phyloP scores from a whole-genome alignment of 169 alveolate species.

The Cryptosporidium canis region DNA sequence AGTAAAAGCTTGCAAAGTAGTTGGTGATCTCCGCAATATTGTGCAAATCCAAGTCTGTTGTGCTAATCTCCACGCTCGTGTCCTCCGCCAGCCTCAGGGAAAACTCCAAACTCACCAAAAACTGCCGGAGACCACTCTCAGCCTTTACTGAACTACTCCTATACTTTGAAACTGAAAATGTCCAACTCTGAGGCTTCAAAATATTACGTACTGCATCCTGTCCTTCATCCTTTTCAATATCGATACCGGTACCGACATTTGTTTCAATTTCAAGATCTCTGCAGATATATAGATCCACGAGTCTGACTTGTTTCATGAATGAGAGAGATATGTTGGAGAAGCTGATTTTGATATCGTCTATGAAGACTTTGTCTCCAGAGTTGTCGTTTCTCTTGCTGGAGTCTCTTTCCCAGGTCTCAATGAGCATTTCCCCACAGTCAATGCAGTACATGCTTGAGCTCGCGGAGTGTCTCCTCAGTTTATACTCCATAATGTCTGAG shows the following conservation, averaged over 20 bases:
- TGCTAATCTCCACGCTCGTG: conserved; percentile 17
- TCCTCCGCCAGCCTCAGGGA: conserved; percentile 1
- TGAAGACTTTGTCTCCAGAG: not conserved
- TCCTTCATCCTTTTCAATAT: not conserved
- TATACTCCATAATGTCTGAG: conserved; percentile 5
- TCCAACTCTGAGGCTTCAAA: conserved; percentile 34
- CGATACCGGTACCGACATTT: not conserved
- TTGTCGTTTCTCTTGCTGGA: not conserved
- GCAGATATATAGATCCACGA: not conserved
- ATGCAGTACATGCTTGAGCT: not conserved
- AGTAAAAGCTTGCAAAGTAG: conserved; percentile 14
- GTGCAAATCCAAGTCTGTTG: conserved; percentile 55
- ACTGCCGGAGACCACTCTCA: not conserved
- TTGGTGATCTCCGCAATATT: conserved; percentile 31
- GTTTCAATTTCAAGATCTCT: not conserved
- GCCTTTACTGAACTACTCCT: not conserved
- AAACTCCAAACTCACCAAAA: conserved; percentile 3
- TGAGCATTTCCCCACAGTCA: conserved; percentile 24
- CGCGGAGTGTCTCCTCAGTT: not conserved
- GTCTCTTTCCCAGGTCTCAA: conserved; percentile 7
- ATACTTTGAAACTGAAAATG: not conserved
- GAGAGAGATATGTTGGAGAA: conserved; percentile 19
- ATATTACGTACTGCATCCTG: not conserved
- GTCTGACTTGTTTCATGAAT: conserved; percentile 1
- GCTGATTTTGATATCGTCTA: conserved; percentile 1